phyloP scores from a whole-genome alignment of 352 stramenopile genomes.

The Phytopythium montanum region DNA sequence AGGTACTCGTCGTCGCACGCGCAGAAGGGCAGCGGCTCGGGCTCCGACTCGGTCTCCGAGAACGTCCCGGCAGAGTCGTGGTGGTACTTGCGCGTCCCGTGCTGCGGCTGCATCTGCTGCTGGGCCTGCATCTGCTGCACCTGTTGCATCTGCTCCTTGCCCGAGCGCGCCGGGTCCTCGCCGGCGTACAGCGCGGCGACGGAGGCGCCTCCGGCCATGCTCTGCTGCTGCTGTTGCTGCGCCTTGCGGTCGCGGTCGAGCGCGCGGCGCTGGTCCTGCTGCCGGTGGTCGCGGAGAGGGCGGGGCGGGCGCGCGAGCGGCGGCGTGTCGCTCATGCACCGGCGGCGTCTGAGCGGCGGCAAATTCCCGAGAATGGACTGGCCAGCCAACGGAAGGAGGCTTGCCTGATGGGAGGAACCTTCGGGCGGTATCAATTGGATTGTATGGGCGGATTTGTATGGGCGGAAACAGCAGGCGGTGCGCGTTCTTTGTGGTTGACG shows the following conservation, averaged over 20 bases:
- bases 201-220: conserved; percentile 12
- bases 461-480: neutral
- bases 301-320: conserved; percentile 13
- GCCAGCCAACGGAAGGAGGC: too few species aligned
- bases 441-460: too few species aligned
- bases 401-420: too few species aligned
- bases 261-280: neutral
- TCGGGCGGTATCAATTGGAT: too few species aligned
- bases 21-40: conserved; percentile 41
- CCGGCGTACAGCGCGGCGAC: conserved; percentile 17
- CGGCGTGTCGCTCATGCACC: conserved; percentile 2
- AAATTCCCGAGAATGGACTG: conserved; percentile 12
- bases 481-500: conserved; percentile 14
- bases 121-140: neutral
- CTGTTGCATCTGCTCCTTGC: neutral
- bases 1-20: conserved; percentile 46
- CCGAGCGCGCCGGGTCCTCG: neutral
- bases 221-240: neutral
- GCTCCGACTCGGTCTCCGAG: conserved; percentile 51
- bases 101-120: neutral
- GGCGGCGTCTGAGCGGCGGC: neutral
- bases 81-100: conserved; percentile 15
- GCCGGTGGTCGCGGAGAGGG: conserved; percentile 7
- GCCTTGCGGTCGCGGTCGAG: conserved; percentile 4
- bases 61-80: conserved; percentile 32